phyloP scores from a whole-genome alignment of 495 filamentous ascomycete genomes.

The Bacidia gigantensis region DNA sequence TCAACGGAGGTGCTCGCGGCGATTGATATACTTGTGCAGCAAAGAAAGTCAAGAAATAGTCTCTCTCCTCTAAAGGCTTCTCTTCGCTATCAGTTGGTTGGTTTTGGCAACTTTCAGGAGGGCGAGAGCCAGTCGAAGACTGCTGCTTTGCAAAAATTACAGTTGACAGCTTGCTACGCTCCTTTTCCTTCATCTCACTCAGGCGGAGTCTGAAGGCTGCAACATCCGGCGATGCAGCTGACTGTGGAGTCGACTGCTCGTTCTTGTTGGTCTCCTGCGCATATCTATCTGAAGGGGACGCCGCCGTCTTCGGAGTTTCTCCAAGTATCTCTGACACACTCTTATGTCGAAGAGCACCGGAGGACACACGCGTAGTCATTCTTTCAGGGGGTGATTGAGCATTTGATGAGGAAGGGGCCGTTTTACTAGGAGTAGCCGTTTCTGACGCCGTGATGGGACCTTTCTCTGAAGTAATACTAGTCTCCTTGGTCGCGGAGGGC shows the following conservation, averaged over 20 bases:
- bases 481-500: slow-evolving; percentile 1
- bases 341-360: slow-evolving; percentile 55
- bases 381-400: slow-evolving; percentile 31
- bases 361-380: slow-evolving; percentile 51
- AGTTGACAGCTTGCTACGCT: slow-evolving; percentile 54
- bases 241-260: slow-evolving; percentile 25
- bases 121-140: slow-evolving; percentile 15
- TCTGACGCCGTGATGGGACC: slow-evolving; percentile 8
- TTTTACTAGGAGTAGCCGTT: slow-evolving; percentile 11
- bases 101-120: slow-evolving; percentile 20
- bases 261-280: slow-evolving; percentile 18
- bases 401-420: slow-evolving; percentile 13
- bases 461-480: slow-evolving; percentile 4
- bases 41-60: slow-evolving; percentile 77
- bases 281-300: slow-evolving; percentile 24
- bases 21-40: slow-evolving; percentile 49
- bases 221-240: slow-evolving; percentile 26
- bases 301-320: slow-evolving; percentile 38
- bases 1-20: slow-evolving; percentile 46
- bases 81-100: slow-evolving; percentile 29
- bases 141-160: slow-evolving; percentile 65
- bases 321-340: slow-evolving; percentile 61
- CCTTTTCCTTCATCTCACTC: slow-evolving; percentile 41
- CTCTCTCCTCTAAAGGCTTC: slow-evolving; percentile 37
- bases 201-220: slow-evolving; percentile 36